A percentile compares a stretch with the other conserved stretches of the same genome.
These are phyloP conservation scores for Citrus mangshanensis DNA, from an alignment of 345 rosid species.

Conservation along the genomic window DNA sequence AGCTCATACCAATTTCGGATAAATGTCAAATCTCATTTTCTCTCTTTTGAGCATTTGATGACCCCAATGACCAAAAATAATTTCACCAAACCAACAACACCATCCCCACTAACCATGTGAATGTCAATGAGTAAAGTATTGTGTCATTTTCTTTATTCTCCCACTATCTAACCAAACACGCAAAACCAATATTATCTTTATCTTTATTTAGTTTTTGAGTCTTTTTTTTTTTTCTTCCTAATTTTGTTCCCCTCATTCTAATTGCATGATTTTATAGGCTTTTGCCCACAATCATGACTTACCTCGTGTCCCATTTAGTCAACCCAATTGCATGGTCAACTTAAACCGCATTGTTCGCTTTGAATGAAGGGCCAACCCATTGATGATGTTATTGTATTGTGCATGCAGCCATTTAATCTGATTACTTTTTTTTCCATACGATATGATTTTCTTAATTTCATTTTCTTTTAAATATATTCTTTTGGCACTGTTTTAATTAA, in stretches of 20 bases:
- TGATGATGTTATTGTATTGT: not conserved
- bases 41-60: not conserved
- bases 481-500: not conserved
- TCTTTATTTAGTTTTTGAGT: not conserved
- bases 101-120: constrained; percentile 29
- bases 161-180: not conserved
- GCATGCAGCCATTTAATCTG: not conserved
- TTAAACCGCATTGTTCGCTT: not conserved
- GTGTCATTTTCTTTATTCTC: constrained; percentile 3
- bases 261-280: not conserved
- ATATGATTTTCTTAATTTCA: too few relatives aligned
- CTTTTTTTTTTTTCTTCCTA: not conserved
- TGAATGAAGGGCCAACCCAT: not conserved
- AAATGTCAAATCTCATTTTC: not conserved
- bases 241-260: too few relatives aligned
- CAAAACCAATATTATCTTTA: not conserved
- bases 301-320: not conserved
- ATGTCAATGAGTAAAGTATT: constrained; percentile 19
- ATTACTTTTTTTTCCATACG: not conserved
- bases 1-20: not conserved
- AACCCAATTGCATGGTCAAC: constrained; percentile 3
- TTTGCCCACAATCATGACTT: not conserved
- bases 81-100: constrained; percentile 13
- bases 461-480: not conserved
- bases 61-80: not conserved